A percentile compares a stretch with the other conserved stretches of the same genome.
Evolutionary conservation across 441 rosid genomes (phyloP).

Genomic region (Gossypium lobatum): DNA sequence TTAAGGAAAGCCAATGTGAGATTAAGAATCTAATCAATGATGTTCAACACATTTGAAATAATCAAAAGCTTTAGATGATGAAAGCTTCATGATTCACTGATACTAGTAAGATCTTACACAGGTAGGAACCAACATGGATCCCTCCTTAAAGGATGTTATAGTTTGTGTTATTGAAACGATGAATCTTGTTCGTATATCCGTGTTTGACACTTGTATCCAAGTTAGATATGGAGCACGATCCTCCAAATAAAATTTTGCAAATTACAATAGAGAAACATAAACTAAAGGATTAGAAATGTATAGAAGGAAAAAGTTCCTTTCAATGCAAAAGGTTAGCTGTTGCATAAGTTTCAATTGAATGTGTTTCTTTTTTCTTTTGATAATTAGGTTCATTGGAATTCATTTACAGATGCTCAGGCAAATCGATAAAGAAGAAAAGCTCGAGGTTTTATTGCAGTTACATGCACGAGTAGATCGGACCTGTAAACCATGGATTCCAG

Average conservation of each 20-base stretch:
- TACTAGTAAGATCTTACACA: neutral
- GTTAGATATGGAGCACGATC: neutral
- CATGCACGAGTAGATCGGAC: constrained; percentile 23
- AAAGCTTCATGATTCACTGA: neutral
- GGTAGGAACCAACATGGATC: neutral
- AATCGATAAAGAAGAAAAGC: neutral
- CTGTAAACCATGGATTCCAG: constrained; percentile 76
- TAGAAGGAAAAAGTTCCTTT: neutral
- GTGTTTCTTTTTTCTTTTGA: neutral
- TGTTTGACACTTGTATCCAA: too few relatives aligned
- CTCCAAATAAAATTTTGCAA: neutral
- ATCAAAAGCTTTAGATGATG: neutral
- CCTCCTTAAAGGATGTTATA: neutral
- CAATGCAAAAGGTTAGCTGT: neutral
- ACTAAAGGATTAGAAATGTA: neutral
- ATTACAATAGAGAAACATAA: neutral
- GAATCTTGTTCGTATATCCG: too few relatives aligned
- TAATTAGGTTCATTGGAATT: neutral
- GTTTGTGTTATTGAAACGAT: too few relatives aligned
- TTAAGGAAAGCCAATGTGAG: neutral
- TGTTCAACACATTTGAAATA: neutral
- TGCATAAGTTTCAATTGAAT: neutral
- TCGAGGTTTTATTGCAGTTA: neutral
- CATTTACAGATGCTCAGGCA: neutral
- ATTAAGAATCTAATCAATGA: neutral